A percentile compares a stretch with the other conserved stretches of the same genome.
Conservation (phyloP, 2,329 filamentous ascomycete species). For the Microsporum ferrugineum region DNA sequence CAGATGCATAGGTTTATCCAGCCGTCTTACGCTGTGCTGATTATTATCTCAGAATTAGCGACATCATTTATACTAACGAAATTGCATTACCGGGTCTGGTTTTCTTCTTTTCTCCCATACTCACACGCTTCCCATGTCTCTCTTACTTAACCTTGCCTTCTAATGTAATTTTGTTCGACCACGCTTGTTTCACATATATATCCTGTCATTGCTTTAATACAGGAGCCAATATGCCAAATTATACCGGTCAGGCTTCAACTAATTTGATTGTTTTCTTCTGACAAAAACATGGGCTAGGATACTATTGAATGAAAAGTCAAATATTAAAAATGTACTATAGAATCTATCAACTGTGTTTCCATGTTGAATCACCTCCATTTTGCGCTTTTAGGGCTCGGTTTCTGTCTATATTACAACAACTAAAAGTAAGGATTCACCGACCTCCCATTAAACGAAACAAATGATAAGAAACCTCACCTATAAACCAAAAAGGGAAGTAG, state of each 20-base stretch:
- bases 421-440: not conserved
- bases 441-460: not conserved
- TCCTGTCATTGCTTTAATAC: not conserved
- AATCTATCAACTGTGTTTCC: not conserved
- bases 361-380: constrained; percentile 1
- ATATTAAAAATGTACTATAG: not conserved
- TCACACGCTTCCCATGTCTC: not conserved
- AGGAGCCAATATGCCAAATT: not conserved
- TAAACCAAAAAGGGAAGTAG: not conserved
- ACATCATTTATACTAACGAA: not conserved
- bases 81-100: not conserved
- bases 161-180: not conserved
- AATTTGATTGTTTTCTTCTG: no score
- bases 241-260: not conserved
- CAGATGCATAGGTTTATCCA: constrained; percentile 2
- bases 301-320: not conserved
- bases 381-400: constrained; percentile 2
- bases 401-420: constrained; percentile 1
- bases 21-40: not conserved
- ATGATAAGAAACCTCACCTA: not conserved
- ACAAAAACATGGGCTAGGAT: no score
- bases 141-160: not conserved
- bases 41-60: not conserved
- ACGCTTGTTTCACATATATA: not conserved
- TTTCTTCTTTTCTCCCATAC: not conserved